Evolutionary conservation across 2,329 filamentous ascomycete species (phyloP).

Genomic region (Penicillium sp.): DNA sequence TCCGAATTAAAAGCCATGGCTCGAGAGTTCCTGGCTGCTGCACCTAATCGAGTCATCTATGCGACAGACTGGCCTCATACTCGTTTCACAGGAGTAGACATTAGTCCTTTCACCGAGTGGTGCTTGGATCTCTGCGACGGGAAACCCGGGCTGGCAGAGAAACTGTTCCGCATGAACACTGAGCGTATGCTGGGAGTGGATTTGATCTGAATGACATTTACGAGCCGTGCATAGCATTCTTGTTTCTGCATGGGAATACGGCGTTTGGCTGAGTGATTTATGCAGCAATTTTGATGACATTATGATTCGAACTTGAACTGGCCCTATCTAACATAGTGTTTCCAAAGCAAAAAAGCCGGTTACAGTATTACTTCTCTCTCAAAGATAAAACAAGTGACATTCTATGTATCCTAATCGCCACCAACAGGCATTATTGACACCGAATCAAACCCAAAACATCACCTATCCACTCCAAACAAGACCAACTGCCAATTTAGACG

Average conservation of each 20-base stretch:
- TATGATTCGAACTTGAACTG: not conserved
- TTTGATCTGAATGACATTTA: conserved; percentile 6
- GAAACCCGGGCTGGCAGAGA: conserved; percentile 42
- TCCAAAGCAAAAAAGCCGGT: too few relatives aligned
- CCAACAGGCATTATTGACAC: conserved; percentile 12
- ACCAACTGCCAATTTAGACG: conserved; percentile 7
- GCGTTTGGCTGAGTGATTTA: conserved; percentile 7
- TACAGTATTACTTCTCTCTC: too few relatives aligned
- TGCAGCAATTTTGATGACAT: not conserved
- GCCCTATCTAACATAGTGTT: too few relatives aligned
- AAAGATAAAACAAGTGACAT: too few relatives aligned
- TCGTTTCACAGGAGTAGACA: conserved; percentile 53
- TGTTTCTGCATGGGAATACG: conserved; percentile 4
- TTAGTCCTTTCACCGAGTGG: conserved; percentile 50
- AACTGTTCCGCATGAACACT: conserved; percentile 53
- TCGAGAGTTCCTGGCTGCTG: conserved; percentile 45
- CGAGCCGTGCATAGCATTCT: conserved; percentile 8
- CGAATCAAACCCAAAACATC: conserved; percentile 2
- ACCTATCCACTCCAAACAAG: not conserved
- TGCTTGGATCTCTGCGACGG: conserved; percentile 51
- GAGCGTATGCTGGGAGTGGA: conserved; percentile 45
- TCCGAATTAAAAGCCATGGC: conserved; percentile 47
- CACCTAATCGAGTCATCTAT: conserved; percentile 49
- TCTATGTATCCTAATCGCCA: conserved; percentile 5
- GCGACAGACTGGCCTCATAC: conserved; percentile 62